Conservation (phyloP, 2,329 filamentous ascomycete species). For the Cercospora sp. region DNA sequence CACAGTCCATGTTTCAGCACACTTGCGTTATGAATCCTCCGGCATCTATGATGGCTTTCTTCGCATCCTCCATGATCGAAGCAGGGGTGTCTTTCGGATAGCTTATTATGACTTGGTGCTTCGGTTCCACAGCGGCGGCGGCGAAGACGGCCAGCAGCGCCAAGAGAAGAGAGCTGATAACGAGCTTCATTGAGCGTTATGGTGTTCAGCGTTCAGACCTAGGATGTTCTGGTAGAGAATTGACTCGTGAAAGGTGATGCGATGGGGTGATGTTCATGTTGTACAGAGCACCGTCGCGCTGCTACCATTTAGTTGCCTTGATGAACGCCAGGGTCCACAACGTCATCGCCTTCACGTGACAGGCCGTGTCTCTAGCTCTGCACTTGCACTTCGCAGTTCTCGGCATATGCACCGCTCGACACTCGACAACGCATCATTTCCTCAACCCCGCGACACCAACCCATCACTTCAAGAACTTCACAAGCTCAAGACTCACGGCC, state of each 20-base stretch:
- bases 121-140: conserved; percentile 38
- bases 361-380: not conserved
- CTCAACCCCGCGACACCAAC: not conserved
- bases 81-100: conserved; percentile 71
- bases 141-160: conserved; percentile 29
- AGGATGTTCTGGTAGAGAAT: not conserved
- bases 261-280: not conserved
- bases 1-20: not conserved
- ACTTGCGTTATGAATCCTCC: conserved; percentile 37
- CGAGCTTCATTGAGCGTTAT: conserved; percentile 35
- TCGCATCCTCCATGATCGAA: conserved; percentile 68
- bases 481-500: not conserved
- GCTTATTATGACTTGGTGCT: conserved; percentile 76
- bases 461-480: not conserved
- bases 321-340: not conserved
- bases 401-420: not conserved
- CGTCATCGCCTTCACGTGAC: not conserved
- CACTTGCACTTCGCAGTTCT: not conserved
- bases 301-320: not conserved
- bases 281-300: not conserved
- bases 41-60: conserved; percentile 45
- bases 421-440: not conserved
- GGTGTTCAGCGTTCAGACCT: not conserved
- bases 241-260: not conserved
- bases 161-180: conserved; percentile 28